Percentiles rank a stretch among this genome's conserved stretches.
Evolutionary conservation across 2,329 filamentous ascomycete genomes (phyloP).

Genomic region (Trichocomaceae sp.): DNA sequence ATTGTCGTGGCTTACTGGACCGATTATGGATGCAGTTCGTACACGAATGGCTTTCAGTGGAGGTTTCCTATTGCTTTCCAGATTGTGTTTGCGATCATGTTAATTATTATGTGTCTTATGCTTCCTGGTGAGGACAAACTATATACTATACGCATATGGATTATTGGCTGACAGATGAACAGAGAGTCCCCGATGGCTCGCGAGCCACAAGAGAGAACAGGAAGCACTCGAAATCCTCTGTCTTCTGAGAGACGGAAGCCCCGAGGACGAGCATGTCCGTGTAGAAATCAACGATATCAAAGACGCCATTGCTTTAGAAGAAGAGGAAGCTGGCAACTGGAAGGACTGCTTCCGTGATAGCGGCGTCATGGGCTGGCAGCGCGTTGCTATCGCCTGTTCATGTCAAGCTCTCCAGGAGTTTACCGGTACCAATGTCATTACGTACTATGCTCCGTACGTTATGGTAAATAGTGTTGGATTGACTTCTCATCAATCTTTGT

Average conservation of each 20-base stretch:
- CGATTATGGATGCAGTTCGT: slow-evolving; percentile 48
- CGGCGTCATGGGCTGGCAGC: slow-evolving; percentile 49
- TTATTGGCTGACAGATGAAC: not conserved
- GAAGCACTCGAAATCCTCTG: slow-evolving; percentile 44
- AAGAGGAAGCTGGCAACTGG: slow-evolving; percentile 48
- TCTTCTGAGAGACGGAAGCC: slow-evolving; percentile 43
- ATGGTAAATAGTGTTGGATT: slow-evolving; percentile 39
- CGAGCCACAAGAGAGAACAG: slow-evolving; percentile 50
- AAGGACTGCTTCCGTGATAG: slow-evolving; percentile 45
- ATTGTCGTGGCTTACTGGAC: slow-evolving; percentile 48
- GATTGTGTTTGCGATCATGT: slow-evolving; percentile 50
- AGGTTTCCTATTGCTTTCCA: slow-evolving; percentile 54
- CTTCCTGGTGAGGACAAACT: slow-evolving; percentile 37
- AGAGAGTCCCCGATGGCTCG: slow-evolving; percentile 53
- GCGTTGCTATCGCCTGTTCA: slow-evolving; percentile 50
- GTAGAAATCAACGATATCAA: slow-evolving; percentile 48
- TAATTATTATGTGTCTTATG: slow-evolving; percentile 42
- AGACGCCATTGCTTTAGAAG: slow-evolving; percentile 41
- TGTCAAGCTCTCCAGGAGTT: slow-evolving; percentile 52
- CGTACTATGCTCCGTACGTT: slow-evolving; percentile 41
- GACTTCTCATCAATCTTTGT: slow-evolving; percentile 30
- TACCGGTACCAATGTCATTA: slow-evolving; percentile 39
- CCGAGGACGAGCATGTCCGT: slow-evolving; percentile 41
- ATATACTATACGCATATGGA: not conserved
- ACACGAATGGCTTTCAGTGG: slow-evolving; percentile 44